Conservation (phyloP, 805 yeast genomes). For the Vanderwaltozyma yarrowii region DNA sequence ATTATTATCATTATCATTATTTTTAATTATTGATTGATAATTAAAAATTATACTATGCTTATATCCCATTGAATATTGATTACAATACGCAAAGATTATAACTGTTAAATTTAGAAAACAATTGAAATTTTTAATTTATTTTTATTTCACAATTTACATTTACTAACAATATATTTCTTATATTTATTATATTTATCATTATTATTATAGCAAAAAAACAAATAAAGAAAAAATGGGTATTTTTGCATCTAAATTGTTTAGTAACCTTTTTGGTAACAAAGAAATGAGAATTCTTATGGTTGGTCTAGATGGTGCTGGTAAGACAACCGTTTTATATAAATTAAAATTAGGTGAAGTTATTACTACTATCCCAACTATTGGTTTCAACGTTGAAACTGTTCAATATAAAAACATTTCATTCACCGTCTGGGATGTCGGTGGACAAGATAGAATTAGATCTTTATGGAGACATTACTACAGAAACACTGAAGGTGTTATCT, state of each 20-base stretch:
- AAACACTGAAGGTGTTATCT: conserved; percentile 97
- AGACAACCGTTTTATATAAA: conserved; percentile 91
- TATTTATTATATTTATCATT: too few relatives aligned
- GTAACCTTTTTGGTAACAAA: conserved; percentile 94
- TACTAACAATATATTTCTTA: not conserved
- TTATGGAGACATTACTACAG: conserved; percentile 99
- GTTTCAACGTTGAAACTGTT: conserved; percentile 95
- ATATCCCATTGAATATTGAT: too few relatives aligned
- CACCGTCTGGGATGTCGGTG: conserved; percentile 99
- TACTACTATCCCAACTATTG: conserved; percentile 94
- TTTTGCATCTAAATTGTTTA: conserved; percentile 87
- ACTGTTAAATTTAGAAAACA: too few relatives aligned
- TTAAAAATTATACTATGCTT: too few relatives aligned
- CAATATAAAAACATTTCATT: conserved; percentile 94
- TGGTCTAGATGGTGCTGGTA: conserved; percentile 98
- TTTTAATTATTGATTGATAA: too few relatives aligned
- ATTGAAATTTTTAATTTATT: too few relatives aligned
- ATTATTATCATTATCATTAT: too few relatives aligned
- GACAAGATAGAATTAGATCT: conserved; percentile 98
- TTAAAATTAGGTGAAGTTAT: conserved; percentile 93
- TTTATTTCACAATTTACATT: too few relatives aligned
- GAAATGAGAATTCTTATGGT: conserved; percentile 98
- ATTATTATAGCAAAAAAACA: not conserved
- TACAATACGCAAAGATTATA: too few relatives aligned
- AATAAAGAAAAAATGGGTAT: conserved; percentile 62